A percentile compares a stretch with the other conserved stretches of the same genome.
Conservation (phyloP, 495 filamentous ascomycete species). For the Neurospora sp. region DNA sequence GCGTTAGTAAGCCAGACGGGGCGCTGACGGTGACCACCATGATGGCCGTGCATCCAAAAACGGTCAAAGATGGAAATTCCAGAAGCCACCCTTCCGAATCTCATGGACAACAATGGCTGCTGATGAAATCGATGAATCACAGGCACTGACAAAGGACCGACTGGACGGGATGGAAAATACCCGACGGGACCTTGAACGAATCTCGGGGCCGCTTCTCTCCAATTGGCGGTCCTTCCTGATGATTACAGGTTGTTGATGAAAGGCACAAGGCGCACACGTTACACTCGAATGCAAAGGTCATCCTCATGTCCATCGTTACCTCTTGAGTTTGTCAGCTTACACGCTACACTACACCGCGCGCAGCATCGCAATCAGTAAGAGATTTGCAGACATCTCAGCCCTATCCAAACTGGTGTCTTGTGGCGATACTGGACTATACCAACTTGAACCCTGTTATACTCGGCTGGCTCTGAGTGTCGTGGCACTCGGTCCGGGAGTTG, state of each 20-base stretch:
- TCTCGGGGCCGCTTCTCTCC: neutral
- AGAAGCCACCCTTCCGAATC: neutral
- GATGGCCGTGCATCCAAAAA: neutral
- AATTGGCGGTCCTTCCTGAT: neutral
- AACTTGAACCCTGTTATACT: no score
- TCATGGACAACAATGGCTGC: neutral
- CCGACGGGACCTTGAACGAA: neutral
- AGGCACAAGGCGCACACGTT: neutral
- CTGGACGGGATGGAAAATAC: neutral
- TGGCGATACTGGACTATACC: neutral
- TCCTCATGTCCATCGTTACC: neutral
- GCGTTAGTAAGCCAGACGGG: neutral
- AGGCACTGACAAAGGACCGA: neutral
- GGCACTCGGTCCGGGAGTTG: neutral
- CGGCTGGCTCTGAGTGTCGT: neutral
- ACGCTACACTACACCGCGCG: neutral
- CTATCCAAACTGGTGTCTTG: neutral
- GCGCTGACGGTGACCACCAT: neutral
- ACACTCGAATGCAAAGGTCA: neutral
- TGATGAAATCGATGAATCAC: neutral
- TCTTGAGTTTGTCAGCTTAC: neutral
- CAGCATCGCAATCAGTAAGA: neutral
- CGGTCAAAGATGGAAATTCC: neutral
- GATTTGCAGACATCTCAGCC: neutral
- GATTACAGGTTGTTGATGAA: neutral